Percentiles rank a stretch among this genome's conserved stretches.
phyloP scores from a whole-genome alignment of 129 eudicot genomes.

The Ambrosia trifida region DNA sequence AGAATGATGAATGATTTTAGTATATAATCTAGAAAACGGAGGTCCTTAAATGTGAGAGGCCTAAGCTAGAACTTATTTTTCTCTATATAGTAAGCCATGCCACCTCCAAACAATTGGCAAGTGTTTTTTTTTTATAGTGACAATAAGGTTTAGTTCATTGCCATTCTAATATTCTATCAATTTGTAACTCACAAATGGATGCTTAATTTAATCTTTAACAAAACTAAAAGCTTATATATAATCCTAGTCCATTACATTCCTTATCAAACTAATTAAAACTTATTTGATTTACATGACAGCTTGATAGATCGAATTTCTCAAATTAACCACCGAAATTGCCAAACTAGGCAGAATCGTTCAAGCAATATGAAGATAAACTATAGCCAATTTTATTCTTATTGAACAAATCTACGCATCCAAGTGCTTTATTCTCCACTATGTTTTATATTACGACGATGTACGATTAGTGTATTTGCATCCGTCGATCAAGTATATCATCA shows the following conservation, averaged over 20 bases:
- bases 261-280: neutral
- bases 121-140: neutral
- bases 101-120: no score
- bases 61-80: no score
- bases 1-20: no score
- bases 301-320: neutral
- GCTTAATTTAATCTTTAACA: neutral
- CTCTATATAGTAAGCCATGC: no score
- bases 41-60: no score
- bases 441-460: neutral
- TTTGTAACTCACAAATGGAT: neutral
- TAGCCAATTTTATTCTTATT: neutral
- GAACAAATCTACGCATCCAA: constrained; percentile 16
- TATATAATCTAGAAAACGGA: no score
- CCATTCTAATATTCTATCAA: neutral
- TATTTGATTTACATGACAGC: neutral
- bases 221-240: neutral
- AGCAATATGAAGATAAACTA: neutral
- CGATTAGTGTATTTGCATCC: constrained; percentile 17
- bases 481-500: neutral
- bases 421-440: constrained; percentile 17
- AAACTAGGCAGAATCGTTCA: neutral
- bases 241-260: neutral
- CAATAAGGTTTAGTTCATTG: neutral
- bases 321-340: no score